These are phyloP conservation scores for Salvia rosmarinus DNA, from an alignment of 257 asterid genomes.

Conservation along the genomic window DNA sequence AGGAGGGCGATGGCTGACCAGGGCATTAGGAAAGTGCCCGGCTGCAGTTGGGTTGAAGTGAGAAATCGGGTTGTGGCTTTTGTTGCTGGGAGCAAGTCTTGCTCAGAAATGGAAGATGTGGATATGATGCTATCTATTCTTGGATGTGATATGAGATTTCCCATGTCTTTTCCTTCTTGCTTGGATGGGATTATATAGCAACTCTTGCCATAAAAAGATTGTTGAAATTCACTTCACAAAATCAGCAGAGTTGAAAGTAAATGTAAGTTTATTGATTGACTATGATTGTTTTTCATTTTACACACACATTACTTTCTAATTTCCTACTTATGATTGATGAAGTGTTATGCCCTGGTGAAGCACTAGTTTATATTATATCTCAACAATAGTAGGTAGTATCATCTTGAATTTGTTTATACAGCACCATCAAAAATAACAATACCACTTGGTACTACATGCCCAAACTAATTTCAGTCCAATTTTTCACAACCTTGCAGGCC, in stretches of 20 bases:
- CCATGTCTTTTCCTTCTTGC: constrained; percentile 28
- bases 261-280: neutral
- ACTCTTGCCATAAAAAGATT: neutral
- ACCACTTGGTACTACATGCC: neutral
- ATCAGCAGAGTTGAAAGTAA: constrained; percentile 5
- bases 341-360: too few species aligned
- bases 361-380: neutral
- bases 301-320: neutral
- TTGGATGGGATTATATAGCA: constrained; percentile 35
- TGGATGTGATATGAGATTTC: constrained; percentile 57
- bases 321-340: neutral
- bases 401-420: neutral
- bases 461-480: constrained; percentile 1
- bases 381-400: constrained; percentile 17
- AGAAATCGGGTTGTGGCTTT: constrained; percentile 49
- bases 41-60: constrained; percentile 76
- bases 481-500: constrained; percentile 9
- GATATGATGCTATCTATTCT: constrained; percentile 40
- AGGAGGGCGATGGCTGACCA: constrained; percentile 55
- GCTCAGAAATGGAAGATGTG: constrained; percentile 40
- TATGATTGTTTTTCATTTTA: neutral
- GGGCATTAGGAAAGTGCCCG: constrained; percentile 64
- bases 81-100: constrained; percentile 53
- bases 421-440: neutral
- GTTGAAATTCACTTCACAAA: neutral